Percentiles rank a stretch among this genome's conserved stretches.
These are phyloP conservation scores for Micractinium sp. DNA, from an alignment of 139 green algal species.

Conservation along the genomic window DNA sequence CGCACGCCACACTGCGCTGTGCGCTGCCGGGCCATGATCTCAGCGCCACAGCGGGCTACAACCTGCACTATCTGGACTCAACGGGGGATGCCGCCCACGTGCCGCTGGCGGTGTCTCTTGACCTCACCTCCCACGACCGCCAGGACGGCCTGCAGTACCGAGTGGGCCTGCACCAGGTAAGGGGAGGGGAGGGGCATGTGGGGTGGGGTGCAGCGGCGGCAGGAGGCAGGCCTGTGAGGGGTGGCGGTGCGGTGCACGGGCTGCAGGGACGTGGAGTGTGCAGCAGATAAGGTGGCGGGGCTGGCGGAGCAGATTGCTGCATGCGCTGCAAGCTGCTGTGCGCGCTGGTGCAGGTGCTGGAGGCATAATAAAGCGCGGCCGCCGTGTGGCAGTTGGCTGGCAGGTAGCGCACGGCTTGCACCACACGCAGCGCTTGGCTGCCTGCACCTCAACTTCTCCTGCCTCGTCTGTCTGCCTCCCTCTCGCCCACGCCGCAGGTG, in stretches of 20 bases:
- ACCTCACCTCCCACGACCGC: conserved; percentile 52
- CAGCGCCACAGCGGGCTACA: conserved; percentile 29
- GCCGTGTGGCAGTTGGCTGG: background rate
- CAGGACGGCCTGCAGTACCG: conserved; percentile 69
- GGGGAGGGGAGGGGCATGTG: background rate
- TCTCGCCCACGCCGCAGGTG: background rate
- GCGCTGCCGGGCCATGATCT: conserved; percentile 51
- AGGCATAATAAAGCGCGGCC: background rate
- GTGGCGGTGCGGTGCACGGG: too few relatives aligned
- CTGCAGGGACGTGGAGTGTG: too few relatives aligned
- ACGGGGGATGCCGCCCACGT: conserved; percentile 45
- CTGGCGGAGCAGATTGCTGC: too few relatives aligned
- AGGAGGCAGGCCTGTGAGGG: too few relatives aligned
- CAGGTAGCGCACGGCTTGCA: too few relatives aligned
- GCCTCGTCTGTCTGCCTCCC: background rate
- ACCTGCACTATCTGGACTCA: conserved; percentile 54
- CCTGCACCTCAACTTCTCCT: background rate
- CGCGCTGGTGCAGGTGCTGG: background rate
- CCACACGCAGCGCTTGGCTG: too few relatives aligned
- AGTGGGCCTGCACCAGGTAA: conserved; percentile 61
- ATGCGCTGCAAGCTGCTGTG: too few relatives aligned
- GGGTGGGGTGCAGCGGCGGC: too few relatives aligned
- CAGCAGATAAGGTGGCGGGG: too few relatives aligned
- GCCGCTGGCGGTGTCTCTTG: conserved; percentile 48
- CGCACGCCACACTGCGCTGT: conserved; percentile 26